Evolutionary conservation across 106 monocot genomes (phyloP), one percentile per base, ranked within the genome.

Genomic region (Apostasia ramifera): DNA sequence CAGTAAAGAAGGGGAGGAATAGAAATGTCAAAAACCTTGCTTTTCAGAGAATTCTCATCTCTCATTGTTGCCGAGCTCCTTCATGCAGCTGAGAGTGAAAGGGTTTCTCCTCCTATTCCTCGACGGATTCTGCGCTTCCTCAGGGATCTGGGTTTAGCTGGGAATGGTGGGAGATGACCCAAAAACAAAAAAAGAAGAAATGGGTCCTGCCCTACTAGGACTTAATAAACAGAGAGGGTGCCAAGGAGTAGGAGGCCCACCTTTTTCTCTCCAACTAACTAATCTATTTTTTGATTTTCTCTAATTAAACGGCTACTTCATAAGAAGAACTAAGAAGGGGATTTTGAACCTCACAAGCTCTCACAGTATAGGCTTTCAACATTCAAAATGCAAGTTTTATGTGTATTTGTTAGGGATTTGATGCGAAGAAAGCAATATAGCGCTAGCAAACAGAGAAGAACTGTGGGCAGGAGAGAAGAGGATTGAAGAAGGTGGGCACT

Each of bases 41-140:
- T 93, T 80, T 86, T 93, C 86, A 89, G 86, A 8, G 75, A 62
- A 74, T 76, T 89, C 39, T 89, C 89, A 80, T 93, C 93, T 84
- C 84, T 93, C 93, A 93, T 93, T 80, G 79, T 86, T 75, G 59
- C 85, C 79, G 62, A 79, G 39, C 66, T 70, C 61, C 85, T 78
- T 81, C 88, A 88, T 90, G 75, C 80, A 83, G 87, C 74, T 71
- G 3, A 67, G 55, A 42, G 14, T 5, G 64, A 55, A 53, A n/a
- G 40, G n/a, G 52, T 48, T 57, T 10, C 50, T 53, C 44, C 63
- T 37, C 41, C 57, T 47, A 62, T 42, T 45, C 50, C 43, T 40
- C 11, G 46, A 58, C 40, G 40, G 59, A 37, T 40, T 9, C 37
- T 5, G 47, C 65, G 12, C 3, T 38, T 59, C 49, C 46, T 55